Evolutionary conservation across 257 asterid species (phyloP).

Genomic region (Solanum appendiculatum): DNA sequence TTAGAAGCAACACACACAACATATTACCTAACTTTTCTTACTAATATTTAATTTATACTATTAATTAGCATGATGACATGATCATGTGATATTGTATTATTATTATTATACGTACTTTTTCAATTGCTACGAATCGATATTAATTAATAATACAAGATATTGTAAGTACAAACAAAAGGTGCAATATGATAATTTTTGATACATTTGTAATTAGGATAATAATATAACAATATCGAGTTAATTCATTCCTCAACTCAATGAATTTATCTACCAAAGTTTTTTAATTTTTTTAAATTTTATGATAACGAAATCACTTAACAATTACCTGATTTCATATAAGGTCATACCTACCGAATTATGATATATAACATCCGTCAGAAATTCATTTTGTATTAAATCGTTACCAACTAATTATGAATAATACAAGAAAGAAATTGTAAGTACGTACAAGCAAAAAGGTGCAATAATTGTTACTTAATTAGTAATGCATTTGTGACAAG

Average conservation of each 20-base stretch:
- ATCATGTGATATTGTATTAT: neutral
- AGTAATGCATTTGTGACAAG: neutral
- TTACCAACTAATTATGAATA: neutral
- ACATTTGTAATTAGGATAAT: neutral
- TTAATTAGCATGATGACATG: neutral
- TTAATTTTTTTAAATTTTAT: neutral
- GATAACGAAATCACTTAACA: neutral
- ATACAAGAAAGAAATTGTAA: neutral
- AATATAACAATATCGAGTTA: neutral
- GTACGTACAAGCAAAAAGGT: neutral
- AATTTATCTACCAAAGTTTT: neutral
- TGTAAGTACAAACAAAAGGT: neutral
- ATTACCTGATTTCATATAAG: neutral
- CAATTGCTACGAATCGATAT: neutral
- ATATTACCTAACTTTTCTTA: neutral
- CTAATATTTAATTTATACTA: neutral
- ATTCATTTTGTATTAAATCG: neutral
- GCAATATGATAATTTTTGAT: neutral
- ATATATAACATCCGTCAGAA: neutral
- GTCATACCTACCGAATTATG: neutral
- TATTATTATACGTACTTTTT: neutral
- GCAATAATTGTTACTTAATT: neutral
- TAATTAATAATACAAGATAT: no score
- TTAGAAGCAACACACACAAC: neutral
- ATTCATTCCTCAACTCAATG: neutral